These are phyloP conservation scores for Aegilops bicornis DNA, from an alignment of 176 grass and related monocot species.

Conservation along the genomic window DNA sequence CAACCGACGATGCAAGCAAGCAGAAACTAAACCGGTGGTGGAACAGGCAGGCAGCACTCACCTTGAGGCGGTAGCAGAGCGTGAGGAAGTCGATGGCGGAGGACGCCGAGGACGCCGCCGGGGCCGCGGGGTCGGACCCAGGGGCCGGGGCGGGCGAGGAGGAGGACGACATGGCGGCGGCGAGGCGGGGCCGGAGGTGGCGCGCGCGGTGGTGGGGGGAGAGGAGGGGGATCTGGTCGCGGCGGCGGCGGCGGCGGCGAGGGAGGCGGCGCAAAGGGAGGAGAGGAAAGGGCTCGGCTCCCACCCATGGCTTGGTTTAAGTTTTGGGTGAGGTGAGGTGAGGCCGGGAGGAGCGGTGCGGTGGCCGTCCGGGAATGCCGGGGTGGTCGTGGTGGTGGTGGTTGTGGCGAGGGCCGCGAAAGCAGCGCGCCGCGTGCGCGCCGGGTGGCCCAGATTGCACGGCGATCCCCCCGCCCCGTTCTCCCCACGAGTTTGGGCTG, in stretches of 20 bases:
- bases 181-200: constrained; percentile 22
- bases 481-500: constrained; percentile 8
- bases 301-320: constrained; percentile 49
- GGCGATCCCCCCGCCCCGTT: neutral
- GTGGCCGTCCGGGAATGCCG: constrained; percentile 35
- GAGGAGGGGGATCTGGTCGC: constrained; percentile 18
- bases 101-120: constrained; percentile 35
- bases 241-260: constrained; percentile 28
- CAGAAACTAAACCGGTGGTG: neutral
- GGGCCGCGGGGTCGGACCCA: constrained; percentile 2
- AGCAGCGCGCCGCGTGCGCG: neutral
- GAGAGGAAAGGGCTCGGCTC: constrained; percentile 62
- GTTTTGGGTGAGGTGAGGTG: neutral
- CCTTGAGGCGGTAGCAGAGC: constrained; percentile 97
- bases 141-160: constrained; percentile 21
- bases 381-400: neutral
- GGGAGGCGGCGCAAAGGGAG: constrained; percentile 45
- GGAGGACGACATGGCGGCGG: constrained; percentile 67
- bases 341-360: constrained; percentile 1
- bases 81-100: constrained; percentile 91
- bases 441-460: constrained; percentile 26
- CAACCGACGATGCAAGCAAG: neutral
- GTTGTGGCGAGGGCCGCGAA: constrained; percentile 22
- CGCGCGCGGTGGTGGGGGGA: constrained; percentile 1
- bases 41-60: neutral